phyloP scores from a whole-genome alignment of 2,329 filamentous ascomycete species.

The Parafenestella ontariensis region DNA sequence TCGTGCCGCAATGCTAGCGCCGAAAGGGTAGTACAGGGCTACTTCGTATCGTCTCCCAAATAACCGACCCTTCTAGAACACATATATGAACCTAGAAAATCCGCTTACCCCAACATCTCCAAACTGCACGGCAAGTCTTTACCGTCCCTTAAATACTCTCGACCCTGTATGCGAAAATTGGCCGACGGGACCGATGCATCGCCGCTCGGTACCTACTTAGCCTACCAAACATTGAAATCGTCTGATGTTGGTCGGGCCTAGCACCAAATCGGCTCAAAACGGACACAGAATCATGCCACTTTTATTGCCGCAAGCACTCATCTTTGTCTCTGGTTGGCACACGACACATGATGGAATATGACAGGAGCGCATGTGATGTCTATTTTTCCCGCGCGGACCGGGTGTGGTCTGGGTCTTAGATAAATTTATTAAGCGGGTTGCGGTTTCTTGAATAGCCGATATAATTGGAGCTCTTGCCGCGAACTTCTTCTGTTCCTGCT shows the following conservation, averaged over 20 bases:
- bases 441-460: conserved; percentile 5
- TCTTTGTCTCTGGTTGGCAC: not conserved
- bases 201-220: conserved; percentile 14
- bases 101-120: no score
- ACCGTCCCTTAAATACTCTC: no score
- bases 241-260: conserved; percentile 26
- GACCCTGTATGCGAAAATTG: no score
- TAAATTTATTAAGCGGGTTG: not conserved
- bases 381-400: no score
- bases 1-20: no score
- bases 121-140: no score
- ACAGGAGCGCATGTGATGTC: not conserved
- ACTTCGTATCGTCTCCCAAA: no score
- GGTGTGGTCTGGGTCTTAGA: no score
- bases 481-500: not conserved
- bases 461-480: no score
- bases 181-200: conserved; percentile 5
- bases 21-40: no score
- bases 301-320: conserved; percentile 3
- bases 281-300: conserved; percentile 32
- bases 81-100: no score
- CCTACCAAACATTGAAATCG: not conserved
- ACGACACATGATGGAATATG: not conserved
- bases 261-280: conserved; percentile 20
- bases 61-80: no score